Evolutionary conservation across 73 alveolate species (phyloP).

Genomic region (Uronychia setigera): DNA sequence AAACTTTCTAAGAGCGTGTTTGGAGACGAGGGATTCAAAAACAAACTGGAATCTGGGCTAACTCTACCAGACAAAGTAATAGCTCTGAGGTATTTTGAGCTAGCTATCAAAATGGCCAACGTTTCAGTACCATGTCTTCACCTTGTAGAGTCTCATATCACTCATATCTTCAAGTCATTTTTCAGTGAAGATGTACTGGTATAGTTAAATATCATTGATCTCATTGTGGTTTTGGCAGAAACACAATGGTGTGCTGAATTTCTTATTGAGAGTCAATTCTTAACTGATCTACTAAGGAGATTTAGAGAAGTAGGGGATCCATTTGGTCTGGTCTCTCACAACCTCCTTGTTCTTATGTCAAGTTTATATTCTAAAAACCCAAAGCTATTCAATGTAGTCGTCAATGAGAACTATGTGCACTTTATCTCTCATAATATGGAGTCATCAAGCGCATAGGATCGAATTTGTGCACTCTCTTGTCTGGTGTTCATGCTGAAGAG

Average conservation of each 20-base stretch:
- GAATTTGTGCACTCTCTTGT: constrained; percentile 19
- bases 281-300: constrained; percentile 10
- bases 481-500: constrained; percentile 28
- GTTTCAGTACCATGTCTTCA: background rate
- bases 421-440: constrained; percentile 2
- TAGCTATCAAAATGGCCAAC: constrained; percentile 17
- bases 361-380: constrained; percentile 10
- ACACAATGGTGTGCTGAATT: constrained; percentile 18
- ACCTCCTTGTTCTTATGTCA: constrained; percentile 20
- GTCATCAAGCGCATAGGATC: constrained; percentile 11
- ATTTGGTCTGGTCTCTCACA: constrained; percentile 25
- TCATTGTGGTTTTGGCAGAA: constrained; percentile 28
- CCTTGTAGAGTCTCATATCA: constrained; percentile 7
- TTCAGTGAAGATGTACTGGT: constrained; percentile 19
- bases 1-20: background rate
- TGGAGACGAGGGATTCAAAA: background rate
- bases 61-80: background rate
- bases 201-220: constrained; percentile 35
- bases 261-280: constrained; percentile 9
- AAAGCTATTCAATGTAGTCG: constrained; percentile 7
- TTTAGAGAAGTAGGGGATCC: constrained; percentile 20
- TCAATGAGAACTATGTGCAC: constrained; percentile 22
- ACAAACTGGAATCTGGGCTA: background rate
- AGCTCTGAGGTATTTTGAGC: constrained; percentile 26
- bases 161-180: constrained; percentile 4